A percentile compares a stretch with the other conserved stretches of the same genome.
These are phyloP conservation scores for Botrytis medusae DNA, from an alignment of 2,329 filamentous ascomycete species.

Conservation along the genomic window DNA sequence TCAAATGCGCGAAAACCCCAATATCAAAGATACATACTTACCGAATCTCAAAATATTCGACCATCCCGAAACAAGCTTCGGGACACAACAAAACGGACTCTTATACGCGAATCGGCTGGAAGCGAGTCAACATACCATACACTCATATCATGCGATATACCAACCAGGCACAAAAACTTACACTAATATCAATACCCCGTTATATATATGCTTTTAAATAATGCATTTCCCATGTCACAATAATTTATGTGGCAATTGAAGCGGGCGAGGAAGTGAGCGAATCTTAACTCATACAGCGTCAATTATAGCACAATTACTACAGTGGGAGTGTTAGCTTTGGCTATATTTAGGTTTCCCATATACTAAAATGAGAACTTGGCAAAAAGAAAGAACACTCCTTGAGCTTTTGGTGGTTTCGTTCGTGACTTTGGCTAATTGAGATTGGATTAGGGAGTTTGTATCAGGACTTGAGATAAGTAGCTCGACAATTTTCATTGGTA, in stretches of 20 bases:
- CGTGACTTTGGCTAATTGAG: background rate
- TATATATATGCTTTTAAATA: background rate
- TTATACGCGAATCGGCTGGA: background rate
- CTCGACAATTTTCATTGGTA: background rate
- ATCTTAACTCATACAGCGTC: too few species aligned
- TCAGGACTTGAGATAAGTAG: background rate
- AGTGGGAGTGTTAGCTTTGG: too few species aligned
- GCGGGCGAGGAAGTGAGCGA: background rate
- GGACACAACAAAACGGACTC: too few species aligned
- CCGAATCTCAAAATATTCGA: background rate
- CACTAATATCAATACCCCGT: background rate
- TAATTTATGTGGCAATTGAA: background rate
- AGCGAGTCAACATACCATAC: background rate
- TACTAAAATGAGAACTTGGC: background rate
- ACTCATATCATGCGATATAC: too few species aligned
- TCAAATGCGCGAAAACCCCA: background rate
- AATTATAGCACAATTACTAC: background rate
- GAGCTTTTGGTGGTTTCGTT: background rate
- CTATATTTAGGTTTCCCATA: background rate
- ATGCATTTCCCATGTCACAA: background rate
- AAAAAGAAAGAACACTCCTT: background rate
- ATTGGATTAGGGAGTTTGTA: background rate
- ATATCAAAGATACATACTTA: background rate
- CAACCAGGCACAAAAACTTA: background rate
- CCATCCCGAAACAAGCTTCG: background rate